These are phyloP conservation scores for Tremella fuciformis DNA, from an alignment of 768 basidiomycete species.

Conservation along the genomic window DNA sequence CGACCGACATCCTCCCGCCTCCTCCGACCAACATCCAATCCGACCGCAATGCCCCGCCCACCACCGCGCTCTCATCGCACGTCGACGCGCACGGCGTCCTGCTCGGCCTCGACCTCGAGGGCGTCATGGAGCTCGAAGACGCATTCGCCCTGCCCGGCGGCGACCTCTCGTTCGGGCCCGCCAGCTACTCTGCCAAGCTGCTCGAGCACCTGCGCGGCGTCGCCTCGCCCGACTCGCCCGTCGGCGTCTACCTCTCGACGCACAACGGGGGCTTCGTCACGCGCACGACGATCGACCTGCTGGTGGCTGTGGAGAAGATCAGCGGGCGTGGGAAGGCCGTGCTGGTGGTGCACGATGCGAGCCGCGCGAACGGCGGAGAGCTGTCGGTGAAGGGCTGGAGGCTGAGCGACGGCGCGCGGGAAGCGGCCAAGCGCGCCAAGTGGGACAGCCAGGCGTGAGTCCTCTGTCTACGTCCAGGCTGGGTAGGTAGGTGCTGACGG, in stretches of 20 bases:
- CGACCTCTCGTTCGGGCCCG: neutral
- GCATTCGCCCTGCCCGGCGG: slow-evolving; percentile 49
- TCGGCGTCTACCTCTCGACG: slow-evolving; percentile 91
- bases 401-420: slow-evolving; percentile 73
- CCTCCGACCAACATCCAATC: slow-evolving; percentile 29
- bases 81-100: slow-evolving; percentile 71
- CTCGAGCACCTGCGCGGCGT: slow-evolving; percentile 74
- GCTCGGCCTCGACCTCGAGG: slow-evolving; percentile 88
- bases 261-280: slow-evolving; percentile 54
- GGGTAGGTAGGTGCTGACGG: neutral
- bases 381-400: slow-evolving; percentile 85
- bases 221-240: slow-evolving; percentile 81
- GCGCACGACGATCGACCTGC: slow-evolving; percentile 38
- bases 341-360: slow-evolving; percentile 47
- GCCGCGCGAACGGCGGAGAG: slow-evolving; percentile 61
- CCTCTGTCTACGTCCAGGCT: neutral
- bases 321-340: slow-evolving; percentile 45
- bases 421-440: slow-evolving; percentile 74
- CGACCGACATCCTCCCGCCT: slow-evolving; percentile 67
- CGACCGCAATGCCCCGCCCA: slow-evolving; percentile 42
- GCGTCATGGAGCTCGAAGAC: slow-evolving; percentile 69
- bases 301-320: slow-evolving; percentile 43
- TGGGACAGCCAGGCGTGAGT: slow-evolving; percentile 80
- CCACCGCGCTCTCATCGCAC: slow-evolving; percentile 36
- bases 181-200: slow-evolving; percentile 70